Evolutionary conservation across 805 yeast species (phyloP).

Genomic region (Lipomyces sp.): DNA sequence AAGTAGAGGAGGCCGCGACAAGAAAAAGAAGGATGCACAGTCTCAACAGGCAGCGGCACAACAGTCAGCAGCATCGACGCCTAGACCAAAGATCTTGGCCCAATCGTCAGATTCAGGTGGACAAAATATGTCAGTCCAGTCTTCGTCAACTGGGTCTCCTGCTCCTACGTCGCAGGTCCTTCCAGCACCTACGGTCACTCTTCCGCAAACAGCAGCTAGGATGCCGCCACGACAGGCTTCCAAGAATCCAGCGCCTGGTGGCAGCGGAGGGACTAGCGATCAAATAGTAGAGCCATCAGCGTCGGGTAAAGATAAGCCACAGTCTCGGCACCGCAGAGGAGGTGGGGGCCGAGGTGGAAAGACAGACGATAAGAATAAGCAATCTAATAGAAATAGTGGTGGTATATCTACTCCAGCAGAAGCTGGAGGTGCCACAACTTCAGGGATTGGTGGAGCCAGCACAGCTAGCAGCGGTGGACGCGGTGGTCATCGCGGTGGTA

Average conservation of each 20-base stretch:
- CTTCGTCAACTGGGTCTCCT: background rate
- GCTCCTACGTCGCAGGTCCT: background rate
- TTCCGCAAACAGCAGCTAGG: background rate
- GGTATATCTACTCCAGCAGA: background rate
- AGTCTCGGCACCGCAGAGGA: constrained; percentile 2
- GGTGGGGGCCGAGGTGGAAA: background rate
- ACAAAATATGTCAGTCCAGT: background rate
- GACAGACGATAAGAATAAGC: background rate
- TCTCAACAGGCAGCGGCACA: background rate
- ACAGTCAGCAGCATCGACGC: background rate
- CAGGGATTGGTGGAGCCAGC: background rate
- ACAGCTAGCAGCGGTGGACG: background rate
- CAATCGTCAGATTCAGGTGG: background rate
- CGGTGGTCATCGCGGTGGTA: background rate
- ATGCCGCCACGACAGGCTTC: background rate
- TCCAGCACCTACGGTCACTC: background rate
- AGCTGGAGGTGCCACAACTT: background rate
- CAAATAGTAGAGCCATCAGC: background rate
- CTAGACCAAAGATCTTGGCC: background rate
- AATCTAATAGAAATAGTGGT: background rate
- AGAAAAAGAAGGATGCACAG: background rate
- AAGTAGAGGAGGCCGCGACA: background rate
- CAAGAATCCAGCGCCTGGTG: background rate
- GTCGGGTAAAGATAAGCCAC: background rate
- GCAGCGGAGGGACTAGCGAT: background rate